Conservation (phyloP, 495 filamentous ascomycete genomes). For the Penicillium cosmopolitanum region DNA sequence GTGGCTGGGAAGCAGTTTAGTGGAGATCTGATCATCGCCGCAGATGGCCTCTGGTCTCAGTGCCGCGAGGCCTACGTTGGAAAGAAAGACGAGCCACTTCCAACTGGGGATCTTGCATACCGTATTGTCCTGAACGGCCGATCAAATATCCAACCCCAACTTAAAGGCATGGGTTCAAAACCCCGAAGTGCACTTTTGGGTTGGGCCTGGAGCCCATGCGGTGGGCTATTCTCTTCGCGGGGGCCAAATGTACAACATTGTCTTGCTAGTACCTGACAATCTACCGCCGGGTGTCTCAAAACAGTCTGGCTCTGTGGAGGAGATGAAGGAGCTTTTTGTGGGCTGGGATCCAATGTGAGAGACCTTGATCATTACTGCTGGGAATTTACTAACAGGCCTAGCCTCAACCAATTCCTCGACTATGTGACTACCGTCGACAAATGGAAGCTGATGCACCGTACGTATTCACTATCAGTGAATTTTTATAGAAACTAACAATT, state of each 20-base stretch:
- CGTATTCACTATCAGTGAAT: conserved; percentile 8
- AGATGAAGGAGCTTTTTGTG: conserved; percentile 65
- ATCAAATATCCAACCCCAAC: conserved; percentile 46
- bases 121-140: conserved; percentile 62
- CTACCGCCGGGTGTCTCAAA: conserved; percentile 60
- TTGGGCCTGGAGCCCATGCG: conserved; percentile 65
- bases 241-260: conserved; percentile 68
- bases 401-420: conserved; percentile 38
- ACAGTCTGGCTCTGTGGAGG: conserved; percentile 59
- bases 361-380: conserved; percentile 1
- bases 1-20: conserved; percentile 31
- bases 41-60: conserved; percentile 60
- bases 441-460: conserved; percentile 68
- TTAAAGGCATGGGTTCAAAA: conserved; percentile 55
- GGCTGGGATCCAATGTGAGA: conserved; percentile 60
- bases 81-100: conserved; percentile 46
- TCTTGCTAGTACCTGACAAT: conserved; percentile 70
- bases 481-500: conserved; percentile 2
- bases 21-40: conserved; percentile 61
- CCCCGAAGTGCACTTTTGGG: conserved; percentile 70
- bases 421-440: conserved; percentile 51
- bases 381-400: conserved; percentile 15
- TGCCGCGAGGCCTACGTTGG: conserved; percentile 54
- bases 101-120: conserved; percentile 72
- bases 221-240: conserved; percentile 67